These are phyloP conservation scores for Taphrina deformans DNA, from an alignment of 1,139 yeast species.

Conservation along the genomic window DNA sequence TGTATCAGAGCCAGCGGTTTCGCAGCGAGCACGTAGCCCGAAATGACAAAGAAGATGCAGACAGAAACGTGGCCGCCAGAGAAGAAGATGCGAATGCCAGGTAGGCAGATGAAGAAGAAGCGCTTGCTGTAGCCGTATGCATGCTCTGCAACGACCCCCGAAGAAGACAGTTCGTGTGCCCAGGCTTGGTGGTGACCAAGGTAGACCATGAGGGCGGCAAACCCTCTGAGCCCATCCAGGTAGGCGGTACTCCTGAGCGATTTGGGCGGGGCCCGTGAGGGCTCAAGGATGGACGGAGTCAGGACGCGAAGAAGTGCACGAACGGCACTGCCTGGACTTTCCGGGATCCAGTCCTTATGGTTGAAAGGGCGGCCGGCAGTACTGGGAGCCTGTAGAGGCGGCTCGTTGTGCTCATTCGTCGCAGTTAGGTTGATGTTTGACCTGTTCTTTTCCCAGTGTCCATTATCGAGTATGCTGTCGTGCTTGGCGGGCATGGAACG, in stretches of 20 bases:
- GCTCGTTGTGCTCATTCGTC: neutral
- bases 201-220: slow-evolving; percentile 29
- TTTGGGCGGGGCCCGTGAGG: neutral
- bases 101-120: slow-evolving; percentile 11
- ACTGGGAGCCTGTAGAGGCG: neutral
- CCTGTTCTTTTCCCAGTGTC: slow-evolving; percentile 16
- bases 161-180: slow-evolving; percentile 14
- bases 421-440: slow-evolving; percentile 12
- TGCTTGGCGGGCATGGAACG: neutral
- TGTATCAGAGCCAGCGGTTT: slow-evolving; percentile 24
- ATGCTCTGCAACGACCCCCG: slow-evolving; percentile 21
- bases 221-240: slow-evolving; percentile 28
- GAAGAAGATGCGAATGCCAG: slow-evolving; percentile 11
- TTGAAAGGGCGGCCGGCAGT: neutral
- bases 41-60: slow-evolving; percentile 31
- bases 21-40: slow-evolving; percentile 25
- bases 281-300: slow-evolving; percentile 5
- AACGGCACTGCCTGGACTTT: neutral
- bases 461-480: slow-evolving; percentile 10
- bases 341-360: neutral
- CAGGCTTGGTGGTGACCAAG: slow-evolving; percentile 28
- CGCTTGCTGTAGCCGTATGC: slow-evolving; percentile 16
- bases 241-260: slow-evolving; percentile 17
- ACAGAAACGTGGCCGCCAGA: slow-evolving; percentile 28
- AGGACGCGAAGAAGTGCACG: neutral